Evolutionary conservation across 2,329 filamentous ascomycete species (phyloP).

Genomic region (Ascosphaera pollenicola): DNA sequence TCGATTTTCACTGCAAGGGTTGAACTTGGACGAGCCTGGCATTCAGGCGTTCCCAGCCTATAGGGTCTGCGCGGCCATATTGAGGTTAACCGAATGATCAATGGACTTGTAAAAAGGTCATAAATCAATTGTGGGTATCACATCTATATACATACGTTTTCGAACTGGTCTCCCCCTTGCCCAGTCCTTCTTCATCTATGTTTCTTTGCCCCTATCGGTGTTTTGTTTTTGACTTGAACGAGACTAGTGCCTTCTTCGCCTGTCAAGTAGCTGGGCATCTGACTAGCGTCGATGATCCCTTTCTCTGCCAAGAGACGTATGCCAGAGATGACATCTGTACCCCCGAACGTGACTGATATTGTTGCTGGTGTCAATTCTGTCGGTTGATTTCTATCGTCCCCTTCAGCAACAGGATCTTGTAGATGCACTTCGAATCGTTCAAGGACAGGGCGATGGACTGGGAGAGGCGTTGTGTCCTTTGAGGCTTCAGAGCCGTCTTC

Average conservation of each 20-base stretch:
- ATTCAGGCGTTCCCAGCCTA: too few relatives aligned
- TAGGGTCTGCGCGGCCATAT: too few relatives aligned
- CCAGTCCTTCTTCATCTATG: too few relatives aligned
- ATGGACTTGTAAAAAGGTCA: too few relatives aligned
- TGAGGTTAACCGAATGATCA: too few relatives aligned
- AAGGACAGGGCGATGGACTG: conserved; percentile 8
- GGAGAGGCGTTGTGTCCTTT: neutral
- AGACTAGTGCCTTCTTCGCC: conserved; percentile 64
- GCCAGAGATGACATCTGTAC: conserved; percentile 60
- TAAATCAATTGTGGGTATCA: too few relatives aligned
- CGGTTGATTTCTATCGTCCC: conserved; percentile 4
- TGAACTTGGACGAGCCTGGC: neutral
- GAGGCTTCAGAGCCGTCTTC: too few relatives aligned
- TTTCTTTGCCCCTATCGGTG: too few relatives aligned
- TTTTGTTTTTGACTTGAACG: conserved; percentile 43
- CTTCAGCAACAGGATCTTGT: conserved; percentile 21
- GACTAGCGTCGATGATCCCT: conserved; percentile 47
- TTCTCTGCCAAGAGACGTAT: conserved; percentile 56
- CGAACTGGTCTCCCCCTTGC: too few relatives aligned
- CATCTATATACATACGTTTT: too few relatives aligned
- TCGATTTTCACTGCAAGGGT: neutral
- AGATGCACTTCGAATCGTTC: conserved; percentile 29
- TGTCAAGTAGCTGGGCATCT: conserved; percentile 80
- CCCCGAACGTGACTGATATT: conserved; percentile 41
- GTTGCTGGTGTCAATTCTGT: conserved; percentile 7